phyloP scores from a whole-genome alignment of 345 rosid species.

The Kandelia obovata region DNA sequence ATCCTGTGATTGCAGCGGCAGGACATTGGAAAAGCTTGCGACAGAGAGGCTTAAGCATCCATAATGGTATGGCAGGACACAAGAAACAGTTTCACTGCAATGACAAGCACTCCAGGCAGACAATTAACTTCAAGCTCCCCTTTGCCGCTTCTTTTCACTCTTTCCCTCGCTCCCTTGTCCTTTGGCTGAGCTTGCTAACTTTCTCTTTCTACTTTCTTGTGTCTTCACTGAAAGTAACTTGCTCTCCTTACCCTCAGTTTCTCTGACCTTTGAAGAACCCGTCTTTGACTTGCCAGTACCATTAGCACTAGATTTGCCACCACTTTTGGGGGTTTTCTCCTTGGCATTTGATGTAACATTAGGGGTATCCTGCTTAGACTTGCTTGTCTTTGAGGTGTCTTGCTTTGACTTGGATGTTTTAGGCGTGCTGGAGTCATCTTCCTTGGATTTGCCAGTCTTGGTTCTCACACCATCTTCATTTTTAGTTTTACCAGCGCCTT shows the following conservation, averaged over 20 bases:
- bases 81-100: conserved; percentile 1
- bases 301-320: conserved; percentile 39
- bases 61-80: background rate
- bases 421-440: conserved; percentile 17
- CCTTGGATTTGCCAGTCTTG: conserved; percentile 37
- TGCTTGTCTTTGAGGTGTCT: conserved; percentile 35
- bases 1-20: conserved; percentile 8
- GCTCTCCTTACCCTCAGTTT: conserved; percentile 40
- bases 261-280: conserved; percentile 47
- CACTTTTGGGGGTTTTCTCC: conserved; percentile 38
- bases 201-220: conserved; percentile 40
- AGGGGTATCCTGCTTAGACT: conserved; percentile 43
- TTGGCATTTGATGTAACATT: conserved; percentile 34
- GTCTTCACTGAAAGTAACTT: conserved; percentile 44
- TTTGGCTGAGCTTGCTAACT: conserved; percentile 41
- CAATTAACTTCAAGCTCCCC: conserved; percentile 31
- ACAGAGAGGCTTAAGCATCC: background rate
- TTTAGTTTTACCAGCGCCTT: conserved; percentile 41
- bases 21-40: conserved; percentile 13
- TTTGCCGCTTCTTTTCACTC: conserved; percentile 59
- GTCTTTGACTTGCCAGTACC: conserved; percentile 47
- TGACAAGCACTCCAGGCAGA: background rate
- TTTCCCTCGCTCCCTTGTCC: conserved; percentile 45
- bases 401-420: conserved; percentile 26
- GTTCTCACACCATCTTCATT: conserved; percentile 25